Evolutionary conservation across 306 rosid species (phyloP).

Genomic region (Elaeagnus macrophylla): DNA sequence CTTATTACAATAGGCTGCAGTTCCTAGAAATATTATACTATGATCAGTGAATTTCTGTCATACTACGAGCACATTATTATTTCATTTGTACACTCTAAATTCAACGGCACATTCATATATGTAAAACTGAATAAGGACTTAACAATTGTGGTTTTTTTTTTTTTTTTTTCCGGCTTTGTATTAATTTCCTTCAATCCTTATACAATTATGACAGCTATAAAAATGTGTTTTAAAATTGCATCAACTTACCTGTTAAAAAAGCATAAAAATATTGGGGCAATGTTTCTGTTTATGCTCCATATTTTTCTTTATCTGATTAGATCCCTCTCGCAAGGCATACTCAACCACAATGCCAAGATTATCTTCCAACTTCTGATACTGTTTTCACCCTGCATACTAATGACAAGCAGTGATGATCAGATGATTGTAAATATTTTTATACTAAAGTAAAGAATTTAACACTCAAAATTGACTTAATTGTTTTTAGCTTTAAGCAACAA

Average conservation of each 20-base stretch:
- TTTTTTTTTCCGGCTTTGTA: conserved; percentile 6
- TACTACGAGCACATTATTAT: conserved; percentile 9
- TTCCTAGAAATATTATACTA: conserved; percentile 23
- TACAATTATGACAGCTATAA: conserved; percentile 19
- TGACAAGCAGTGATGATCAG: conserved; percentile 24
- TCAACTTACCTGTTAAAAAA: conserved; percentile 11
- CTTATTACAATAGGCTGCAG: conserved; percentile 38
- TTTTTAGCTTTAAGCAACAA: no score
- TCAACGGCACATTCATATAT: conserved; percentile 4
- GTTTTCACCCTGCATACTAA: conserved; percentile 80
- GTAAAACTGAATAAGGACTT: conserved; percentile 23
- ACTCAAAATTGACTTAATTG: no score
- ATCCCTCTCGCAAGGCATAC: conserved; percentile 57
- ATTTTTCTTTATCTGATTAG: conserved; percentile 28
- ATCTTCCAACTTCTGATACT: conserved; percentile 72
- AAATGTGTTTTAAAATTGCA: conserved; percentile 22
- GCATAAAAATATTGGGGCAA: conserved; percentile 1
- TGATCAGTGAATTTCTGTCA: conserved; percentile 24
- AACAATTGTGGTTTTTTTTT: not conserved
- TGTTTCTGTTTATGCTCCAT: conserved; percentile 33
- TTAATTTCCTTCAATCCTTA: conserved; percentile 6
- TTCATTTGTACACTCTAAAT: conserved; percentile 21
- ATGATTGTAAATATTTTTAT: conserved; percentile 8
- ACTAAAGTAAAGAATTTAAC: no score
- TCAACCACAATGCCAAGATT: conserved; percentile 69